Evolutionary conservation across 2,329 filamentous ascomycete species (phyloP).

Genomic region (Nemania serpens): DNA sequence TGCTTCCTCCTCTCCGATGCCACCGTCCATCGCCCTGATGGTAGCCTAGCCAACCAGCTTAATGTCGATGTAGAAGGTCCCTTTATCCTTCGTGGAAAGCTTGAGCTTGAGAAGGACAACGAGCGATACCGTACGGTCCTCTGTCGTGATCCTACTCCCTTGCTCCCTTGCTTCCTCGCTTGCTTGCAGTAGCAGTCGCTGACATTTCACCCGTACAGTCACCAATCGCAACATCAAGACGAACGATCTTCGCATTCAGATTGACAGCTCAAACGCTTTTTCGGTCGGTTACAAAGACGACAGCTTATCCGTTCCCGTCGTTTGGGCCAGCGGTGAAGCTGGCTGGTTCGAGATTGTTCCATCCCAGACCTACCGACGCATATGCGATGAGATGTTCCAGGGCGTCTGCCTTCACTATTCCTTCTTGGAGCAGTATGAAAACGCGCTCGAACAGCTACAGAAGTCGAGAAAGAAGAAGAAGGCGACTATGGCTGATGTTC

Average conservation of each 20-base stretch:
- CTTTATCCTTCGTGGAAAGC: conserved; percentile 62
- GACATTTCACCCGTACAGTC: conserved; percentile 36
- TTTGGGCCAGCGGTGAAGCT: conserved; percentile 68
- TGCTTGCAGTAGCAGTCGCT: neutral
- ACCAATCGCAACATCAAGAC: conserved; percentile 40
- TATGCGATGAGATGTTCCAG: conserved; percentile 64
- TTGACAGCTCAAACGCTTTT: conserved; percentile 54
- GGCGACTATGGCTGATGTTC: conserved; percentile 34
- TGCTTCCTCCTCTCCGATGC: conserved; percentile 66
- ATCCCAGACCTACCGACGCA: conserved; percentile 57
- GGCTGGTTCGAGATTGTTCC: conserved; percentile 73
- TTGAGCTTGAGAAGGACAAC: conserved; percentile 56
- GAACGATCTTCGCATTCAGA: conserved; percentile 53
- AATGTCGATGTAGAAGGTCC: conserved; percentile 64
- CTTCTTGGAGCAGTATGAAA: conserved; percentile 61
- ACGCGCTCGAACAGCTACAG: conserved; percentile 40
- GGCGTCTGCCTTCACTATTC: conserved; percentile 68
- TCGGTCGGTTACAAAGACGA: conserved; percentile 59
- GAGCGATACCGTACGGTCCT: conserved; percentile 44
- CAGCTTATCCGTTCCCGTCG: conserved; percentile 56
- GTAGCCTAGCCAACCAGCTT: conserved; percentile 64
- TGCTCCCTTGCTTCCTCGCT: neutral
- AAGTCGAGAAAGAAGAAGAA: conserved; percentile 42
- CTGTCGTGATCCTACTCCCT: neutral
- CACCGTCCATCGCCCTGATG: conserved; percentile 60